Evolutionary conservation across 805 yeast species (phyloP), one percentile per base, ranked within the genome.

Genomic region (Saturnispora ahearnii): DNA sequence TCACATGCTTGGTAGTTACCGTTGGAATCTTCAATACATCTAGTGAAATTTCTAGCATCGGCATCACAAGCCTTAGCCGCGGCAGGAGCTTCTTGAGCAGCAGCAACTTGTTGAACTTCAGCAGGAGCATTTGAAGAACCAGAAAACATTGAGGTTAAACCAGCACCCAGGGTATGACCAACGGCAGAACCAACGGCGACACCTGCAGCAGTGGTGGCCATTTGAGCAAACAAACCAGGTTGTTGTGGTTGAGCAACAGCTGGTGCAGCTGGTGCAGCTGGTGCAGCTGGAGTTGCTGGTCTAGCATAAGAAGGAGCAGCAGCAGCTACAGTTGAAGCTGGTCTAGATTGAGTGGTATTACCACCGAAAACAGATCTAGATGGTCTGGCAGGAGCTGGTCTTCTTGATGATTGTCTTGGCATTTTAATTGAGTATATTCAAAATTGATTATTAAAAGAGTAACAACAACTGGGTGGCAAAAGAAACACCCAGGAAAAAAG

Each of bases 161-260:
- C 98, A 55, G 95, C 95, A 72, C 97, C 97, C 52, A 91, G 59
- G 38, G 97, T 88, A 76, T 93, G 99, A 55, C 99, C 99, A 49
- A 91, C 82, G 54, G 98, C 84, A 47, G 96, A 87, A 62, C 99
- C 99, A 51, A 93, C 97, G 49, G 98, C 99, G 42, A 93, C 99
- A 82, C 99, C 99, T 45, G 98, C 99, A 50, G 99, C 99, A 45
- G 99, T 93, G 44, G 95, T 76, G 37, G 98, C 98, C 99, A 93
- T 93, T 72, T 93, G 95, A 53, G 91, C 86, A 62, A 91, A 90
- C 65, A 91, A 61, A 61, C 98, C 97, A 44, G 97, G 97, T 60
- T 76, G 79, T 59, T 62, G 63, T 46, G 78, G 77, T 32, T 76
- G 69, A 52, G 72, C 69, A 51, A 73, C 74, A 54, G 75, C 74